Evolutionary conservation across 148 eudicot species (phyloP), one percentile per base, ranked within the genome.

Genomic region (Cornus kousa): DNA sequence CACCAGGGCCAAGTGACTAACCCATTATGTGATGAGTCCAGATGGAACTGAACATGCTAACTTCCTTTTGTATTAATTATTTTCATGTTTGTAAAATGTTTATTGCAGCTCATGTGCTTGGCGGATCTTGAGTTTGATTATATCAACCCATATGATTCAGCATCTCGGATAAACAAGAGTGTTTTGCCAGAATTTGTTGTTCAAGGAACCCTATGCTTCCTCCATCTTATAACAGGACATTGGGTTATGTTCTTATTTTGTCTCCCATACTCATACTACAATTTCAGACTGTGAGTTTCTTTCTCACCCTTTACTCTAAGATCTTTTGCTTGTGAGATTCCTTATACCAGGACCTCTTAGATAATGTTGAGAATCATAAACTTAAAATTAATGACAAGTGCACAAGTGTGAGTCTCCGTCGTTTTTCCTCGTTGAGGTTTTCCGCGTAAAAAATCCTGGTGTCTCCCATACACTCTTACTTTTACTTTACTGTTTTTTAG

Each of bases 51-150:
- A 5, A 5, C 23, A 14, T 67, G 48, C 22, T 19, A 64, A 40
- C 20, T 53, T 13, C 12, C 16, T 50, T 65, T 74, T 20, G 11
- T 43, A 9, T 17, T 14, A 19, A 14, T 19, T 37, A 67, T 22
- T 33, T 46, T 74, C n/a, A 20, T 72, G 23, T 24, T 20, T 68
- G 23, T 37, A 75, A 59, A 6, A 57, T 65, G 62, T 71, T 24
- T 71, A 35, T 75, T 81, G 85, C 88, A 89, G 91, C 73, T 87
- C 22, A 85, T 86, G 88, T 86, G 89, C 83, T 81, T 86, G 85
- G 83, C 83, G 13, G 89, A 89, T 70, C 81, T 89, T 35, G 91
- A 85, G 86, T 71, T 33, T 68, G 89, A 89, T 81, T 87, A 81
- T 72, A 81, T 86, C 76, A 86, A 87, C 70, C 91, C 88, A 2